Evolutionary conservation across 768 basidiomycete genomes (phyloP).

Genomic region (Calocera cornea): DNA sequence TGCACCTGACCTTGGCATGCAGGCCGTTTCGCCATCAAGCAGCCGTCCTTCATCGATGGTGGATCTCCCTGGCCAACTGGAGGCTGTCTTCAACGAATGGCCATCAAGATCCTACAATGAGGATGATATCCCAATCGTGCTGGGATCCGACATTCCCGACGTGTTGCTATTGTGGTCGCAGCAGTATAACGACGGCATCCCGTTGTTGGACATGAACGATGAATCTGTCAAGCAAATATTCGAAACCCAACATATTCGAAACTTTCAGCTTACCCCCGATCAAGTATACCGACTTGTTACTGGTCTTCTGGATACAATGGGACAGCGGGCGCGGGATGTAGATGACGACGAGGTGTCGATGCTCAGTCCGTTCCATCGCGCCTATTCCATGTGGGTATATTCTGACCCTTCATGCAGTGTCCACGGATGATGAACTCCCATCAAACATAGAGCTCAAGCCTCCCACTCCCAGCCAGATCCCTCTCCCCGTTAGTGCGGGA

Average conservation of each 20-base stretch:
- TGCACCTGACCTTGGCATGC: not conserved
- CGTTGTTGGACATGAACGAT: not conserved
- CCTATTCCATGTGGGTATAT: not conserved
- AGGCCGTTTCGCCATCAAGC: not conserved
- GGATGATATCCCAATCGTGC: not conserved
- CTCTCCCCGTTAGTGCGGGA: not conserved
- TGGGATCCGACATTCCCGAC: not conserved
- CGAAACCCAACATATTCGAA: not conserved
- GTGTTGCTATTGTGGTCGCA: not conserved
- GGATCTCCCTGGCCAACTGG: not conserved
- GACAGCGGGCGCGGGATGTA: not conserved
- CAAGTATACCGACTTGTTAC: not conserved
- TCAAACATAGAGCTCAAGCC: not conserved
- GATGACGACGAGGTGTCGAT: not conserved
- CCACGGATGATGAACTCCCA: not conserved
- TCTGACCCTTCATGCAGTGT: not conserved
- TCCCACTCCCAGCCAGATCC: not conserved
- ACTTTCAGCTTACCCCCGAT: not conserved
- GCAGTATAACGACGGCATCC: not conserved
- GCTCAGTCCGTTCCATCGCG: not conserved
- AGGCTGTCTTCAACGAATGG: conserved; percentile 1
- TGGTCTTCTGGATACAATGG: not conserved
- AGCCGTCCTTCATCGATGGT: not conserved
- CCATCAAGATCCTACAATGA: not conserved
- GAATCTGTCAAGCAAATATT: not conserved